phyloP scores from a whole-genome alignment of 106 monocot genomes.

The Hemerocallis citrina region DNA sequence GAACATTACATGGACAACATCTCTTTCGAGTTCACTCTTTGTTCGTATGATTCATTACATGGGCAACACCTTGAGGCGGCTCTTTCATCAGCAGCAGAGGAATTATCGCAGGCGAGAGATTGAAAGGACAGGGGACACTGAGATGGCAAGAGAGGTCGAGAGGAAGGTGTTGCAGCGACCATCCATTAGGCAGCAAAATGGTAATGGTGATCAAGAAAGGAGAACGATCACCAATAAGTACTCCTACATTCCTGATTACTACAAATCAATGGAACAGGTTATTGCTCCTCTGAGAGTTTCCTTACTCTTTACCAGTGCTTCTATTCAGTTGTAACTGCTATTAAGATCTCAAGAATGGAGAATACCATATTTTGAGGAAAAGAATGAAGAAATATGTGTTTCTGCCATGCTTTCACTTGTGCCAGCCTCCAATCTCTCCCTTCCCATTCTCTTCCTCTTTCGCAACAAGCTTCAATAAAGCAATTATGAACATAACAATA shows the following conservation, averaged over 20 bases:
- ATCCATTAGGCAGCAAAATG: not conserved
- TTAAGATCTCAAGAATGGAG: not conserved
- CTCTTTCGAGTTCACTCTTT: not conserved
- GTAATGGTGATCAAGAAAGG: not conserved
- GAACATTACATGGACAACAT: too few relatives aligned
- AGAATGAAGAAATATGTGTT: too few relatives aligned
- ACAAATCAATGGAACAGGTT: slow-evolving; percentile 16
- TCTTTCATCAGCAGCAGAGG: not conserved
- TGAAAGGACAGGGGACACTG: not conserved
- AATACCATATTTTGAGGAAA: too few relatives aligned
- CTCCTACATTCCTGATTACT: slow-evolving; percentile 18
- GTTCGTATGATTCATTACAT: not conserved
- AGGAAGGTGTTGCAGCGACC: not conserved
- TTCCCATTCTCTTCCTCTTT: not conserved
- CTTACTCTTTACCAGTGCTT: not conserved
- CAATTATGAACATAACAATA: too few relatives aligned
- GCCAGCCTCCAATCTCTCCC: too few relatives aligned
- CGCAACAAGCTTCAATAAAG: not conserved
- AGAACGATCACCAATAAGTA: slow-evolving; percentile 3
- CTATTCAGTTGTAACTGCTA: not conserved
- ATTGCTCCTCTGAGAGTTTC: not conserved
- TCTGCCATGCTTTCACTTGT: too few relatives aligned
- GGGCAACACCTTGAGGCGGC: not conserved
- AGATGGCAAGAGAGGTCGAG: not conserved
- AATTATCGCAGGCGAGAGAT: not conserved